Conservation (phyloP, 352 stramenopile species). For the Pythium utonaiense region DNA sequence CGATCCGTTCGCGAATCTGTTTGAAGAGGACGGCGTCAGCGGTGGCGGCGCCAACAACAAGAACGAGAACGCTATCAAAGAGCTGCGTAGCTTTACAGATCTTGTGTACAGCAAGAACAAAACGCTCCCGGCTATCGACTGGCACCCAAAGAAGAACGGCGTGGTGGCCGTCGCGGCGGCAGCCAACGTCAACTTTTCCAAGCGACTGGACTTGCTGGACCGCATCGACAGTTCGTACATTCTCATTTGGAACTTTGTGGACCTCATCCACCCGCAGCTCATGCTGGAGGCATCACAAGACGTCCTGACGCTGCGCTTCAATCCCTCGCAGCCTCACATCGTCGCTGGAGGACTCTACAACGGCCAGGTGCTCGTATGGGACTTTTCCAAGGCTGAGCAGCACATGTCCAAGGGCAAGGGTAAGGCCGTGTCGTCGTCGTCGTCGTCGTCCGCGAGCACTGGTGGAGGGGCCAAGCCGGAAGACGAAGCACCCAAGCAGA, state of each 20-base stretch:
- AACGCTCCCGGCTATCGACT: constrained; percentile 85
- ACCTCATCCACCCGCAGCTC: constrained; percentile 92
- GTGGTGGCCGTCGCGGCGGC: constrained; percentile 85
- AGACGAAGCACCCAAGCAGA: constrained; percentile 54
- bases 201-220: constrained; percentile 73
- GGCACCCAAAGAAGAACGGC: constrained; percentile 87
- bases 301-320: constrained; percentile 87
- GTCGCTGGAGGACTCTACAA: constrained; percentile 81
- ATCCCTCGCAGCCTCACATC: constrained; percentile 81
- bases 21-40: constrained; percentile 53
- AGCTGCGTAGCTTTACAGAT: constrained; percentile 92
- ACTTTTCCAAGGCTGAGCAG: constrained; percentile 80
- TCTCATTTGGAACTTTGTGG: constrained; percentile 92
- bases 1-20: constrained; percentile 67
- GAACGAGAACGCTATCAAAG: constrained; percentile 89
- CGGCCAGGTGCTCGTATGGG: constrained; percentile 91
- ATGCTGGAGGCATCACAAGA: constrained; percentile 92
- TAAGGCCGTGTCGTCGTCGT: constrained; percentile 28
- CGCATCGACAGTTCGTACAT: constrained; percentile 87
- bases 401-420: constrained; percentile 54
- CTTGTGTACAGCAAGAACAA: constrained; percentile 94
- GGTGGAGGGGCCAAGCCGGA: constrained; percentile 13
- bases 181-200: constrained; percentile 83
- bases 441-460: constrained; percentile 7
- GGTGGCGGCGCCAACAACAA: constrained; percentile 46